Base-by-base conservation (phyloP, 2,329 filamentous ascomycete species). In the Escovopsis sp. region DNA sequence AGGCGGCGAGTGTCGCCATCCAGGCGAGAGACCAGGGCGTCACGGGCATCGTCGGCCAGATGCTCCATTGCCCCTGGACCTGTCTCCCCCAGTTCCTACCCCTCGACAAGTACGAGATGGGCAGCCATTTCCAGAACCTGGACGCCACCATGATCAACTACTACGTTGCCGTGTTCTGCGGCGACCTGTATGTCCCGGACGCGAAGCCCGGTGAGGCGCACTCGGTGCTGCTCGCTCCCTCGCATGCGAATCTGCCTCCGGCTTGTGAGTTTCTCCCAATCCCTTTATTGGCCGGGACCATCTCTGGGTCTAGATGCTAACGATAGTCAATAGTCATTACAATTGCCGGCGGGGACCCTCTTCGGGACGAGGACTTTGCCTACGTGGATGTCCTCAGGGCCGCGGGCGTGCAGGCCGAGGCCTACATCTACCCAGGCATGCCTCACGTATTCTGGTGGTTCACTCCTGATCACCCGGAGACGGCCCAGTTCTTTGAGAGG, bases 301-400 rank as follows among this genome's bases (percentile, higher is more conserved):
- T 36, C 19, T 36, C 2, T 15, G 15, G 15, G 15, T 15, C 15
- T 10, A 10, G 4, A 19, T 11, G 18, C 15, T 37, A 7, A 37
- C 18, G 18, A 23, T 3, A 9, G n/a, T 36, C 11, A n/a, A 11
- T 11, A 63, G 60, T 62, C 30, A 48, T 65, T n/a, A 52, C 61
- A 35, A 49, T 56, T 4, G 60, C 54, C 3, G 61, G 61, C 6
- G 49, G 51, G 15, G 62, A 65, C 43, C 46, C 55, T 3, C 48
- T 63, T n/a, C 54, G 61, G 12, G 62, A 65, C 41, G 63, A 65
- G 23, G 60, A 50, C 8, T 51, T 65, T 28, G 62, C 61, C 2
- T 62, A 61, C 38, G 60, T 58, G 6, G 60, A 63, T 45, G 54
- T 53, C 8, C 51, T 65, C 23, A 37, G 54, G 39, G 49, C 48